Base-by-base conservation (phyloP, 495 filamentous ascomycete genomes). In the Penicillium alfredii region DNA sequence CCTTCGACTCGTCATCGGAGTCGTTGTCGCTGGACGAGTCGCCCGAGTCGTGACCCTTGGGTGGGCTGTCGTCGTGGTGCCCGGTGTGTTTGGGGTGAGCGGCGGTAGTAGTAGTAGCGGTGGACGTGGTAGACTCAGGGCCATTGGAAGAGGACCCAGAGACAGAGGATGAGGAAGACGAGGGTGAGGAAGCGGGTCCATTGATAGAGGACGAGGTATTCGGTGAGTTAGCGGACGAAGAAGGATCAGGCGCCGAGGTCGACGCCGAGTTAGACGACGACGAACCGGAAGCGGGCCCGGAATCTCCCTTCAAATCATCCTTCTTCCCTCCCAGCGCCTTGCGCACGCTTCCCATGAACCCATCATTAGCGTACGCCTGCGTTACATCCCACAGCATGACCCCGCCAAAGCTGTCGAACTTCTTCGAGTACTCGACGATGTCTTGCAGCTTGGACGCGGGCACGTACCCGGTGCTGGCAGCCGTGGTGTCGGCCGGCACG, bases 311-410 rank as follows among this genome's bases (percentile, higher is more conserved):
- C n/a, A n/a, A n/a, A n/a, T n/a, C n/a, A n/a, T n/a, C n/a, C n/a
- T n/a, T n/a, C n/a, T n/a, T n/a, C n/a, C n/a, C n/a, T 13, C 38
- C 47, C 11, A 66, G 35, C 13, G 54, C 49, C 18, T 52, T 36
- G n/a, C 31, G 38, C 14, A 78, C 55, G 19, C 47, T 50, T 18
- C 60, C 55, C 42, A 84, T 53, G 49, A 79, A 80, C 5, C 78
- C 78, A 6, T 44, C 5, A 51, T 84, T 84, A 20, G 51, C 58
- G 47, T 73, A 76, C 1, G 73, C 76, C 60, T 81, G 76, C 8
- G 60, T 73, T 44, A 72, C 72, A 65, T 86, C 82, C 82, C 81
- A 86, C 48, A 81, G 63, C 81, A 84, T 84, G 3, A 82, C 69
- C 14, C 81, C 81, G 6, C 81, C 80, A 44, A 84, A 80, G 52